Evolutionary conservation across 1,139 yeast genomes (phyloP).

Genomic region (Suhomyces ambrosiae): DNA sequence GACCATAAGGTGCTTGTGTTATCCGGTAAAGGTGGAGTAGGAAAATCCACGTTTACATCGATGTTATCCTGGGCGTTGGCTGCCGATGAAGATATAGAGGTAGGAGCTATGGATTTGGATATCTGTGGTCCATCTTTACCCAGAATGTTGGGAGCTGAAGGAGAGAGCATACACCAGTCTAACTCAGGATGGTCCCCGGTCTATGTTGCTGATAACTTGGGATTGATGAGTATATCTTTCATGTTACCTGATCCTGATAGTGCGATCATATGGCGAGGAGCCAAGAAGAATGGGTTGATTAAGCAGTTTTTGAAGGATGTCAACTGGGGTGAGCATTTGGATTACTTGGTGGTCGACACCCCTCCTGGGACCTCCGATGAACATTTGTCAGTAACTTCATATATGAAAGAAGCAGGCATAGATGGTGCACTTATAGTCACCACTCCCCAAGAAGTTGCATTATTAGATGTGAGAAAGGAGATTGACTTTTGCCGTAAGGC

Average conservation of each 20-base stretch:
- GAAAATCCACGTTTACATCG: slow-evolving; percentile 92
- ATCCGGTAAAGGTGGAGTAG: slow-evolving; percentile 98
- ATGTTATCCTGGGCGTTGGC: slow-evolving; percentile 97
- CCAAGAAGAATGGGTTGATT: slow-evolving; percentile 88
- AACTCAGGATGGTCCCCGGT: slow-evolving; percentile 97
- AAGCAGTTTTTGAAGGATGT: slow-evolving; percentile 95
- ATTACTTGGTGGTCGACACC: slow-evolving; percentile 89
- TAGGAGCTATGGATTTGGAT: slow-evolving; percentile 96
- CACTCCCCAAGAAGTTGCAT: slow-evolving; percentile 96
- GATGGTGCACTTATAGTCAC: slow-evolving; percentile 96
- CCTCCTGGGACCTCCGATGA: slow-evolving; percentile 99
- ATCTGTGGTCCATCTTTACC: slow-evolving; percentile 98
- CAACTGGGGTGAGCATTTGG: slow-evolving; percentile 87
- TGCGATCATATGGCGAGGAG: slow-evolving; percentile 97
- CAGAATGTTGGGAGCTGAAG: slow-evolving; percentile 88
- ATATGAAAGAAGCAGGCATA: slow-evolving; percentile 85
- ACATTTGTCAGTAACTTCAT: slow-evolving; percentile 85
- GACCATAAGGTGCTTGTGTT: slow-evolving; percentile 83
- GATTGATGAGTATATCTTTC: slow-evolving; percentile 93
- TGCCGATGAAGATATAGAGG: slow-evolving; percentile 80
- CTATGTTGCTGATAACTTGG: slow-evolving; percentile 90
- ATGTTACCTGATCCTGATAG: slow-evolving; percentile 94
- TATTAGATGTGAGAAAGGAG: slow-evolving; percentile 92
- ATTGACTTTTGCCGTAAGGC: slow-evolving; percentile 94
- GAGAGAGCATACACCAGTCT: slow-evolving; percentile 85